phyloP scores from a whole-genome alignment of 768 basidiomycete species.

The Auriscalpium vulgare region DNA sequence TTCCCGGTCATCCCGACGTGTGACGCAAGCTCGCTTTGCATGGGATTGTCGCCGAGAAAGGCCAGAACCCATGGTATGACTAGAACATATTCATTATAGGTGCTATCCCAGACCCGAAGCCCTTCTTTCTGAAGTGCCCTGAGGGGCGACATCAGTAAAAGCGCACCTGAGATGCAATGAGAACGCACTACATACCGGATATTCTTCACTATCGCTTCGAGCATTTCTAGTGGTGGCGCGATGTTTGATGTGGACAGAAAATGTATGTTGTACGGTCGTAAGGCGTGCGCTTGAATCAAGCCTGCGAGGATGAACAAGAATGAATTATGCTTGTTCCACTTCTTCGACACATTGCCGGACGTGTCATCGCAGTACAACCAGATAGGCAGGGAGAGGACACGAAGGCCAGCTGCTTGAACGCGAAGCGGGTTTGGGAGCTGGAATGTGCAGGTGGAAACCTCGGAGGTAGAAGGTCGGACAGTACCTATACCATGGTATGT shows the following conservation, averaged over 20 bases:
- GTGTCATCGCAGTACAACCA: slow-evolving; percentile 40
- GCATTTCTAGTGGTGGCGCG: slow-evolving; percentile 35
- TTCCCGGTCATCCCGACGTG: slow-evolving; percentile 34
- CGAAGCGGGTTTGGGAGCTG: no score
- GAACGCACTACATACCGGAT: slow-evolving; percentile 24
- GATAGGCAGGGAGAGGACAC: slow-evolving; percentile 25
- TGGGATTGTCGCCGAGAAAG: slow-evolving; percentile 36
- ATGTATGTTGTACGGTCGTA: slow-evolving; percentile 31
- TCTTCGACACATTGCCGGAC: slow-evolving; percentile 37
- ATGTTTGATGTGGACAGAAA: slow-evolving; percentile 35
- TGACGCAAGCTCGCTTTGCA: slow-evolving; percentile 36
- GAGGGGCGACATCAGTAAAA: no score
- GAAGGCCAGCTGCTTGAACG: slow-evolving; percentile 6
- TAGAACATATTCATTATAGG: slow-evolving; percentile 3
- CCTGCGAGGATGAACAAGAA: slow-evolving; percentile 32
- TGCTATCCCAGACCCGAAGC: slow-evolving; percentile 33
- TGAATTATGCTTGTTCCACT: slow-evolving; percentile 40
- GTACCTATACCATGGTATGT: no score
- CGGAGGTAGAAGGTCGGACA: no score
- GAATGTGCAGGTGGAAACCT: no score
- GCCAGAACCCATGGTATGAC: slow-evolving; percentile 11
- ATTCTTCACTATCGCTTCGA: slow-evolving; percentile 22
- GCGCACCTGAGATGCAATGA: not conserved
- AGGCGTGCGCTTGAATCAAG: slow-evolving; percentile 22
- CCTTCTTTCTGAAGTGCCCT: slow-evolving; percentile 17